Evolutionary conservation across 2,329 filamentous ascomycete genomes (phyloP).

Genomic region (Xylaria sp.): DNA sequence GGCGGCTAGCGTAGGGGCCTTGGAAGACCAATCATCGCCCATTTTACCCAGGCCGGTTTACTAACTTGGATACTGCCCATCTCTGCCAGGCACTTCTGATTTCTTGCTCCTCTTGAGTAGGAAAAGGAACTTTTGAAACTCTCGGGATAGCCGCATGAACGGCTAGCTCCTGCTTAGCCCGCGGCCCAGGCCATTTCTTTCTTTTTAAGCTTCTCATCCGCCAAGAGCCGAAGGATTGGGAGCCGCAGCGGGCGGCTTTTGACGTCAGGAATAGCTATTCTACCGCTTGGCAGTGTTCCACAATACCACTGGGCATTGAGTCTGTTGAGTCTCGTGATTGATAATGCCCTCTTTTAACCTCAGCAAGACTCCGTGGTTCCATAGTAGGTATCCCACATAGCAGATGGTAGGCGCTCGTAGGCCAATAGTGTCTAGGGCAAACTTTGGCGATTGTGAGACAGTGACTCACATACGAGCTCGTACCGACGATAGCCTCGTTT

Average conservation of each 20-base stretch:
- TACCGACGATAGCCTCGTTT: conserved; percentile 34
- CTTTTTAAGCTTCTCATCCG: not conserved
- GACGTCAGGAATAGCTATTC: too few relatives aligned
- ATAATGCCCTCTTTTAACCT: not conserved
- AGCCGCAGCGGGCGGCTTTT: too few relatives aligned
- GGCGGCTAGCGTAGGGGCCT: not conserved
- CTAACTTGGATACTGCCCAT: too few relatives aligned
- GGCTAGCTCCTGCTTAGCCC: conserved; percentile 23
- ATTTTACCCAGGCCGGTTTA: not conserved
- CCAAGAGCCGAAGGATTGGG: conserved; percentile 10
- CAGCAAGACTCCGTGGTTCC: too few relatives aligned
- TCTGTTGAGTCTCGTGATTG: not conserved
- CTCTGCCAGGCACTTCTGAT: not conserved
- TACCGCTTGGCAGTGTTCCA: not conserved
- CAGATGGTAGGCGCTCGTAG: not conserved
- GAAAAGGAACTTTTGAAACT: too few relatives aligned
- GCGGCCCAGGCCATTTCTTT: conserved; percentile 15
- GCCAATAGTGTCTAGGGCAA: not conserved
- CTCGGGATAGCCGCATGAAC: conserved; percentile 8
- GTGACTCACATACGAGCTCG: conserved; percentile 28
- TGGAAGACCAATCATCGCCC: not conserved
- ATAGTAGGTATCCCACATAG: too few relatives aligned
- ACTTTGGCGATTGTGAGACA: conserved; percentile 25
- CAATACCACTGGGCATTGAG: not conserved
- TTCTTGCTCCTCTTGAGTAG: too few relatives aligned